Percentiles rank a stretch among this genome's conserved stretches.
Conservation (phyloP, 106 monocot species). For the Dioscorea dumetorum region DNA sequence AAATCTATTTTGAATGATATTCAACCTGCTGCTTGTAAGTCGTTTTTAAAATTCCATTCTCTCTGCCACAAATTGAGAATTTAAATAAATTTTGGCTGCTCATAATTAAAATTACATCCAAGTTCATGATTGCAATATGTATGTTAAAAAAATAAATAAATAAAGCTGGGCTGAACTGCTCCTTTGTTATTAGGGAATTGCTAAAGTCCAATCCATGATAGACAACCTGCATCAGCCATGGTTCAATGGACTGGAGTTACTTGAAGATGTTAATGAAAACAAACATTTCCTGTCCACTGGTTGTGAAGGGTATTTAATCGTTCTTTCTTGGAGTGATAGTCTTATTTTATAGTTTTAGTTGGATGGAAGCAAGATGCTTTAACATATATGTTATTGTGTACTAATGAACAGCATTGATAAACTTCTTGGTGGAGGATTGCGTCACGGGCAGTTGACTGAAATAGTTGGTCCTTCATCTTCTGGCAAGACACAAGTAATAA, state of each 20-base stretch:
- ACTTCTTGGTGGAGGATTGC: slow-evolving; percentile 81
- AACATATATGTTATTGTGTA: slow-evolving; percentile 1
- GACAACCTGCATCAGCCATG: slow-evolving; percentile 34
- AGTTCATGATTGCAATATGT: background rate
- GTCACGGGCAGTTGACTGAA: slow-evolving; percentile 71
- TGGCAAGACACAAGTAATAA: slow-evolving; percentile 90
- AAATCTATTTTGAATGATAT: too few relatives aligned
- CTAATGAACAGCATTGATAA: slow-evolving; percentile 52
- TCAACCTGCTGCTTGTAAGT: background rate
- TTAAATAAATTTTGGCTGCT: too few relatives aligned
- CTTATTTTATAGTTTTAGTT: background rate
- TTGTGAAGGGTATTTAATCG: slow-evolving; percentile 46
- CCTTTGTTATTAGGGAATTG: slow-evolving; percentile 26
- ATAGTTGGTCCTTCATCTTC: slow-evolving; percentile 81
- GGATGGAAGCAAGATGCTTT: background rate
- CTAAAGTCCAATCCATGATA: slow-evolving; percentile 13
- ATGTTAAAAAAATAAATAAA: background rate
- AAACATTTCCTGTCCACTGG: slow-evolving; percentile 74
- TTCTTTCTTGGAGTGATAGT: background rate
- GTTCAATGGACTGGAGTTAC: slow-evolving; percentile 60
- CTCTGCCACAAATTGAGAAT: too few relatives aligned
- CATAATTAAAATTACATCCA: background rate
- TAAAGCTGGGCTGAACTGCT: background rate
- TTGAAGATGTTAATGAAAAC: slow-evolving; percentile 44
- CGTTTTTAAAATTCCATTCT: background rate